phyloP scores from a whole-genome alignment of 169 alveolate genomes.

The Theileria annulata region DNA sequence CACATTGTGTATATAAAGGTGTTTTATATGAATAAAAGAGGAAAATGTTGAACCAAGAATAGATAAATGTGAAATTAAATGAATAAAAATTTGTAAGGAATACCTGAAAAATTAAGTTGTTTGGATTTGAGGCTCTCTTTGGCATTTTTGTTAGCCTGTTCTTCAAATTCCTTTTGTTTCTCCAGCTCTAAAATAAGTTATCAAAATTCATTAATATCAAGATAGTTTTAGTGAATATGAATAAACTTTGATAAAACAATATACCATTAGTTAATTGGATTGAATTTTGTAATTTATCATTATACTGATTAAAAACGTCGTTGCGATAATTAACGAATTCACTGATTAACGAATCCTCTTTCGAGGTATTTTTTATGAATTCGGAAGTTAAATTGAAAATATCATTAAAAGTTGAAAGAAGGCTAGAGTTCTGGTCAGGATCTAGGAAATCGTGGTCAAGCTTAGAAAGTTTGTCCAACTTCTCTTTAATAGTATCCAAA shows the following conservation, averaged over 20 bases:
- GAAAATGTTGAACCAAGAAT: neutral
- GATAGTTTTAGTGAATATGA: neutral
- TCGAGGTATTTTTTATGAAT: constrained; percentile 20
- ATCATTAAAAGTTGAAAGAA: constrained; percentile 28
- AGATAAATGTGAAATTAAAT: no score
- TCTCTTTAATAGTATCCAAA: neutral
- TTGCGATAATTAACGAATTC: constrained; percentile 38
- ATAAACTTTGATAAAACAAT: neutral
- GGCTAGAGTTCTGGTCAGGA: constrained; percentile 13
- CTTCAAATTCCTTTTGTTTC: neutral
- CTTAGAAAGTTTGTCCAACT: constrained; percentile 42
- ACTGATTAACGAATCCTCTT: constrained; percentile 24
- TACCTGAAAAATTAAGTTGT: neutral
- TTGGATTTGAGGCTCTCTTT: neutral
- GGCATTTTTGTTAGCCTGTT: neutral
- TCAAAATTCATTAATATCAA: neutral
- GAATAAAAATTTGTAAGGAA: no score
- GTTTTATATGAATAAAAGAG: neutral
- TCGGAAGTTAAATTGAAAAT: constrained; percentile 20
- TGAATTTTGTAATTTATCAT: constrained; percentile 11
- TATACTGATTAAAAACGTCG: neutral
- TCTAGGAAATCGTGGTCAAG: constrained; percentile 38
- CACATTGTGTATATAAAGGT: neutral
- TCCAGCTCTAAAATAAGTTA: constrained; percentile 19
- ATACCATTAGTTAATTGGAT: neutral